Evolutionary conservation across 2,329 filamentous ascomycete genomes (phyloP), one percentile per base, ranked within the genome.

Genomic region (Fonsecaea nubica): DNA sequence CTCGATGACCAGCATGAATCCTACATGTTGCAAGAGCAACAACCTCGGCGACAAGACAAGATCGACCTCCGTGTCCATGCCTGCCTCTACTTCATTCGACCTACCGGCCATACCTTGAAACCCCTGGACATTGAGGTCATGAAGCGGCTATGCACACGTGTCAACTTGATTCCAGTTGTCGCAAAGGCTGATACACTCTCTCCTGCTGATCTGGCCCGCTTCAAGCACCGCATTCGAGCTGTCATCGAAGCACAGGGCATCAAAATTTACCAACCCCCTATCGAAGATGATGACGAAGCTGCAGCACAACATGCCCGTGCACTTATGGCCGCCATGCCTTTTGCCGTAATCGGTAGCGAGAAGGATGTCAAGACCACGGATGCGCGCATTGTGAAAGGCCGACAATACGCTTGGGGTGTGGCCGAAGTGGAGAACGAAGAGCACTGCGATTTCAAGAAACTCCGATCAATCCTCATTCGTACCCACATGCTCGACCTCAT

Each of bases 361-460:
- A 98, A 97, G 86, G 96, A 99, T 76, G 95, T 99, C 75, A 96
- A 96, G 88, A 97, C 93, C 63, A 86, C 89, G 75, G 95, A 99
- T 77, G 93, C 92, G 76, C 94, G 94, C 79, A 96, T 97, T 72
- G 93, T 98, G 80, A 99, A 99, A 88, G 95, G 95, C 73, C 93
- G 95, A 71, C 96, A 99, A 82, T 99, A 99, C 84, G 92, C 93
- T 63, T 99, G 95, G 95, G 95, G 95, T 86, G 95, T 99, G 75
- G 95, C 95, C 69, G 95, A 99, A 82, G 95, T 99, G 60, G 95
- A 99, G 87, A 99, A 99, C 79, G 95, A 99, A 84, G 95, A 99
- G 79, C 95, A 99, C 87, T 99, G 95, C 83, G 95, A 99, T 83
- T 99, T 99, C 87, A 99, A 99, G 91, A 99, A 99, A 87, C 91